These are phyloP conservation scores for Bassia scoparia DNA, from an alignment of 148 eudicot genomes.

Conservation along the genomic window DNA sequence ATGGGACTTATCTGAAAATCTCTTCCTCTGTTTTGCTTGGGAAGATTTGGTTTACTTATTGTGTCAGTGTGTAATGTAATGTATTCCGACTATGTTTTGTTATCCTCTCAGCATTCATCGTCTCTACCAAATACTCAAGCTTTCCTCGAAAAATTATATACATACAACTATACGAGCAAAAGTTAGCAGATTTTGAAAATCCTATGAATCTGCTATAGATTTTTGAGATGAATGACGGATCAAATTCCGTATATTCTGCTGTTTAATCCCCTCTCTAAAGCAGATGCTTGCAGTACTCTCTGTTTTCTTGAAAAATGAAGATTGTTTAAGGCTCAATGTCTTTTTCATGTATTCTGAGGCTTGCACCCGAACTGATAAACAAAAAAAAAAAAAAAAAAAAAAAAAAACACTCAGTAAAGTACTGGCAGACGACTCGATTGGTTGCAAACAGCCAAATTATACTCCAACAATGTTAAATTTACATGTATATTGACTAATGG, in stretches of 20 bases:
- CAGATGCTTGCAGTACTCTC: constrained; percentile 48
- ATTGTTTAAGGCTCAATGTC: constrained; percentile 24
- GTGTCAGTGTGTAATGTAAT: too few species aligned
- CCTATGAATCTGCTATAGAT: constrained; percentile 19
- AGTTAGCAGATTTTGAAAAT: neutral
- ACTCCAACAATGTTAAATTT: too few species aligned
- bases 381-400: constrained; percentile 25
- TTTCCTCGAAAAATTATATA: neutral
- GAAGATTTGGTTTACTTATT: too few species aligned
- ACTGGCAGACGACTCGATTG: neutral
- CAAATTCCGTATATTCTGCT: constrained; percentile 52
- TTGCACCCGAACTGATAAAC: constrained; percentile 61
- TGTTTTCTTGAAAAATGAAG: constrained; percentile 19
- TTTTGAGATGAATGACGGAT: constrained; percentile 32
- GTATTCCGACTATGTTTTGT: too few species aligned
- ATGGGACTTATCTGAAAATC: too few species aligned
- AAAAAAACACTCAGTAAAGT: constrained; percentile 11
- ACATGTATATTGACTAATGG: too few species aligned
- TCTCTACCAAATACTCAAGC: neutral
- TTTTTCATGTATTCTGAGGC: constrained; percentile 52
- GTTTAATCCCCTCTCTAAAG: constrained; percentile 67
- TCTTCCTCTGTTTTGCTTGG: too few species aligned
- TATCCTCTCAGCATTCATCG: too few species aligned
- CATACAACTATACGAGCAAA: neutral
- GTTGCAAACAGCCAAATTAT: neutral